Evolutionary conservation across 2,329 filamentous ascomycete genomes (phyloP), one percentile per base, ranked within the genome.

Genomic region (Fusarium buharicum): DNA sequence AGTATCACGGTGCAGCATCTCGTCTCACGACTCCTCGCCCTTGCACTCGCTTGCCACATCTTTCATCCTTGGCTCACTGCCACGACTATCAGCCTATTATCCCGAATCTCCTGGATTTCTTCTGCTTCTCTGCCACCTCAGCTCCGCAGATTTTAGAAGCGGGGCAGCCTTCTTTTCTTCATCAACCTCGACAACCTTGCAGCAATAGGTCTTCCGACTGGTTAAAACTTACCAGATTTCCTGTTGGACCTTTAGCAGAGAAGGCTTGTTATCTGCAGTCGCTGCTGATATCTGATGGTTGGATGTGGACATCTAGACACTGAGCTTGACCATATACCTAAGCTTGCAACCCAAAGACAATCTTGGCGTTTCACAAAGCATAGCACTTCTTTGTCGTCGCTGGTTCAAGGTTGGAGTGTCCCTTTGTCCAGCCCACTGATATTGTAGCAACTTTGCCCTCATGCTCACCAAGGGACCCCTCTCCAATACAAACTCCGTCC

Each of bases 1-100:
- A 79, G 80, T 82, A 79, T 79, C 76, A 81, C 80, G 73, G 76
- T 79, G 78, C 79, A 80, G 77, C 78, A 79, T 79, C 79, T 78
- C 78, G 81, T 83, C 78, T 75, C 73, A 83, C 81, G 66, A 43
- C 44, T 62, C 45, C 62, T 66, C 63, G 73, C 70, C 67, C 71
- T 77, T 71, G 41, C 72, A 72, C 69, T 76, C 70, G 73, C 71
- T 67, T 68, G 61, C 66, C 57, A 56, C 56, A 43, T 59, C 56
- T 51, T 56, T 62, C 43, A 59, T 53, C 46, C 51, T 56, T 62
- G 55, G 55, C 44, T 53, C 50, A 44, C 50, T 55, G 52, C 49
- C 37, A 40, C 53, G 31, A 50, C 45, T 33, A 46, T 14, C 52
- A 52, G 44, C 54, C 43, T 50, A 59, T 53, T 54, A 44, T 50